Evolutionary conservation across 495 filamentous ascomycete species (phyloP).

Genomic region (Trichoderma parareesei): DNA sequence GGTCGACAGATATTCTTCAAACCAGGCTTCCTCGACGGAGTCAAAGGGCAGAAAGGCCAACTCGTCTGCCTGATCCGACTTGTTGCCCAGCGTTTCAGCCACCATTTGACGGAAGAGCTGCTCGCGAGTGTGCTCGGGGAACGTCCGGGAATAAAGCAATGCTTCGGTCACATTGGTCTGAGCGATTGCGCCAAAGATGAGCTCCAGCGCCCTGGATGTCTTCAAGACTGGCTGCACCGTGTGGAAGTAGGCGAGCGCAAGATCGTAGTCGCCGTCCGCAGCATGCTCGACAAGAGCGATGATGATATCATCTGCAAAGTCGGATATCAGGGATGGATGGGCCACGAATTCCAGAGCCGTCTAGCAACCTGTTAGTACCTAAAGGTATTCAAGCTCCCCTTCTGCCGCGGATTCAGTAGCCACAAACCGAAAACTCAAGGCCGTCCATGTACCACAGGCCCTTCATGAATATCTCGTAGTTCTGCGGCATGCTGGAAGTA

Average conservation of each 20-base stretch:
- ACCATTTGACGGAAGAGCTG: constrained; percentile 61
- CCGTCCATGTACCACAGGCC: constrained; percentile 76
- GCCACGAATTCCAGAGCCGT: constrained; percentile 63
- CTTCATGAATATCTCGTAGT: constrained; percentile 67
- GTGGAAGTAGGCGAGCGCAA: constrained; percentile 70
- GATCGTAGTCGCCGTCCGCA: constrained; percentile 50
- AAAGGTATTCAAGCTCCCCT: background rate
- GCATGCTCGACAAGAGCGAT: constrained; percentile 55
- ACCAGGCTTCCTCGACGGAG: constrained; percentile 62
- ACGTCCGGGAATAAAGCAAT: constrained; percentile 61
- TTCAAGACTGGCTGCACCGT: constrained; percentile 58
- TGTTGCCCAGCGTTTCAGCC: constrained; percentile 46
- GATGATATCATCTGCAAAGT: constrained; percentile 75
- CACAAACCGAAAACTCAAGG: constrained; percentile 52
- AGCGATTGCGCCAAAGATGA: constrained; percentile 59
- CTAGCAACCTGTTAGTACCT: constrained; percentile 23
- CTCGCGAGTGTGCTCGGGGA: constrained; percentile 50
- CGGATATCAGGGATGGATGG: constrained; percentile 66
- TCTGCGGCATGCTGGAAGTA: constrained; percentile 41
- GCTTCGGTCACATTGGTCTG: constrained; percentile 61
- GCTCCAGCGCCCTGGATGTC: constrained; percentile 46
- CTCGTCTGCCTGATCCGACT: constrained; percentile 45
- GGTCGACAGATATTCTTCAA: constrained; percentile 52
- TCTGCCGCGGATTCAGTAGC: background rate
- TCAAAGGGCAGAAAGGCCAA: constrained; percentile 63